These are phyloP conservation scores for Kodamaea jinghongensis DNA, from an alignment of 805 yeast genomes.

Conservation along the genomic window DNA sequence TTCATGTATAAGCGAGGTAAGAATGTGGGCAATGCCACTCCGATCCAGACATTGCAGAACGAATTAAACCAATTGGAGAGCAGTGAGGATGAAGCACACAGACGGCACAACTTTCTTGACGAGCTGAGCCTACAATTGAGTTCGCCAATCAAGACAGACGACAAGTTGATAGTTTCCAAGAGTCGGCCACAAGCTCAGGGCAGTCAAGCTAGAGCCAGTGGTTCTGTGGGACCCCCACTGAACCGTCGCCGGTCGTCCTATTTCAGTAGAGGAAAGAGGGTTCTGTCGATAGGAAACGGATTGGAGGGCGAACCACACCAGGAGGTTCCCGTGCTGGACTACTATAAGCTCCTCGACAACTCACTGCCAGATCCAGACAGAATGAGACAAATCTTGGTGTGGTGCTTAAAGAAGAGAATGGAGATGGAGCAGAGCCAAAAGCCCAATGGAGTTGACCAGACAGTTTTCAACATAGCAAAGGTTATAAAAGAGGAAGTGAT, in stretches of 20 bases:
- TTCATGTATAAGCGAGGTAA: conserved; percentile 29
- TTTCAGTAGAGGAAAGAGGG: conserved; percentile 63
- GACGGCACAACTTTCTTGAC: conserved; percentile 15
- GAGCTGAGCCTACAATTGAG: conserved; percentile 12
- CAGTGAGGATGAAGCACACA: conserved; percentile 1
- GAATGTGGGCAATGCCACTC: conserved; percentile 1
- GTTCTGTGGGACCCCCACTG: background rate
- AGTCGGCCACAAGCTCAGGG: background rate
- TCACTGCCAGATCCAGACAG: conserved; percentile 69
- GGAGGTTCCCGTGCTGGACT: conserved; percentile 52
- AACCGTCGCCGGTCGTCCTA: conserved; percentile 48
- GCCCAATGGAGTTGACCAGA: conserved; percentile 26
- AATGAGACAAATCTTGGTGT: conserved; percentile 64
- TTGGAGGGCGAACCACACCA: conserved; percentile 65
- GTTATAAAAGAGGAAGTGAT: conserved; percentile 64
- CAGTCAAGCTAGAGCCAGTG: background rate
- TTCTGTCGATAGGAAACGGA: conserved; percentile 75
- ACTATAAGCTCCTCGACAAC: conserved; percentile 60
- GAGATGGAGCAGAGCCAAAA: conserved; percentile 21
- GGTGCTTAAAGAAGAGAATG: conserved; percentile 60
- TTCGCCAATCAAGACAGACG: conserved; percentile 9
- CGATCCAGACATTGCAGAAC: conserved; percentile 3
- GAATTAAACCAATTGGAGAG: conserved; percentile 3
- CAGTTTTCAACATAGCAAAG: conserved; percentile 52
- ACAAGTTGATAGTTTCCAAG: background rate